Evolutionary conservation across 1,284 basidiomycete species (phyloP), one percentile per base, ranked within the genome.

Genomic region (Athelia psychrophila): DNA sequence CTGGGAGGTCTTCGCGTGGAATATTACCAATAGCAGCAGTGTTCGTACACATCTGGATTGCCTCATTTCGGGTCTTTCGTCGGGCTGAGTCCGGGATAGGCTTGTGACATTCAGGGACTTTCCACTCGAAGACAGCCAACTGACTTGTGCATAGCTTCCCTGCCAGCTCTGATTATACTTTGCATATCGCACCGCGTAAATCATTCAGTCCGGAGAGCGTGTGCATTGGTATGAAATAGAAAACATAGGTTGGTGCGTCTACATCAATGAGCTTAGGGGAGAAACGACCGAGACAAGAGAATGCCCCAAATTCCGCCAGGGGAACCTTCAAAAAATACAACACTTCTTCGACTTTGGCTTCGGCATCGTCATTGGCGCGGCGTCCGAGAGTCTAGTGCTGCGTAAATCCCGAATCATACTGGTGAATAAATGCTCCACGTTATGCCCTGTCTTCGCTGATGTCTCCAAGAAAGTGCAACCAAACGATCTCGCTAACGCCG

Each of bases 381-480:
- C 58, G 55, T 77, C 77, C 70, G 73, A 68, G 57, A 60, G 75
- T 68, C 75, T 76, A 60, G 84, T 86, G 62, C 81, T 76, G 72
- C 93, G 87, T 67, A 99, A 86, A 58, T 89, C 85, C 58, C 95
- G 86, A 46, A 99, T 94, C 53, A 98, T 82, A 60, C 86, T 88
- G 68, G 82, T 91, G 75, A 99, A 99, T 27, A 96, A 84, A 48
- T 86, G 83, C 69, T 99, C 95, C 56, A 99, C 97, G 68, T 98
- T 98, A 65, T 91, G 82, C 48, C 95, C 88, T 49, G 92, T 94
- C 77, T 97, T 97, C 44, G 96, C 97, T 32, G 91, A 94, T 35
- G 96, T 96, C 73, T 98, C 96, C 70, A 95, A 90, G 70, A 98
- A 98, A 52, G 91, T 89, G 76, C 95, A 98, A 30, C 92, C 93